These are phyloP conservation scores for Chalciporus piperatus DNA, from an alignment of 768 basidiomycete species.

Conservation along the genomic window DNA sequence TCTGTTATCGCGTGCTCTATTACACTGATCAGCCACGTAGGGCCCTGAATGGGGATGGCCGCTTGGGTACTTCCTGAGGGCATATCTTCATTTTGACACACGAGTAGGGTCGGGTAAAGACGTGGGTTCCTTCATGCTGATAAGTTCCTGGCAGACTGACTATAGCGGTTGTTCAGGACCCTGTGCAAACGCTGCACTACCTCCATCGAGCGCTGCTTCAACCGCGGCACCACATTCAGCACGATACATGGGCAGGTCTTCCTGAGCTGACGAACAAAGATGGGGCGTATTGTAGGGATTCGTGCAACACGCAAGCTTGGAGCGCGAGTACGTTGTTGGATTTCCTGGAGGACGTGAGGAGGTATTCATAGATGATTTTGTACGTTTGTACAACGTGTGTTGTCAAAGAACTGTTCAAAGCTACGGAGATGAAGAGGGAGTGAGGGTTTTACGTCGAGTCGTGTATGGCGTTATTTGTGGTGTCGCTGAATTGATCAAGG, in stretches of 20 bases:
- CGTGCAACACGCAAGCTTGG: constrained; percentile 96
- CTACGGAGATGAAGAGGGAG: constrained; percentile 7
- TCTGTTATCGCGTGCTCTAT: not conserved
- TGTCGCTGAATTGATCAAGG: not conserved
- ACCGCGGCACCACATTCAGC: constrained; percentile 69
- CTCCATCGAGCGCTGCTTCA: constrained; percentile 71
- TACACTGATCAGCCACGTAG: constrained; percentile 35
- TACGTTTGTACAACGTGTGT: not conserved
- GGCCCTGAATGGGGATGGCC: constrained; percentile 97
- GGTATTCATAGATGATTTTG: constrained; percentile 12
- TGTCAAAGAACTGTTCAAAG: not conserved
- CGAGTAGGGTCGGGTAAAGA: constrained; percentile 62
- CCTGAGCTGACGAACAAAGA: constrained; percentile 91
- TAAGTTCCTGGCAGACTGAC: not conserved
- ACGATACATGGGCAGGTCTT: constrained; percentile 88
- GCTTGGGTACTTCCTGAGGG: constrained; percentile 90
- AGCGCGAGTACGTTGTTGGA: constrained; percentile 90
- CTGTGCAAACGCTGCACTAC: constrained; percentile 70
- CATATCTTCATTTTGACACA: constrained; percentile 87
- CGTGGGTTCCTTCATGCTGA: constrained; percentile 41
- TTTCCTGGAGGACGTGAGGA: constrained; percentile 68
- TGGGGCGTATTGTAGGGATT: constrained; percentile 80
- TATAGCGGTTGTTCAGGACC: constrained; percentile 46
- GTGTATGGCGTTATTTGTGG: constrained; percentile 31
- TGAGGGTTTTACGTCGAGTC: not conserved